phyloP scores from a whole-genome alignment of 176 grass and related monocot genomes.

The Zoysia japonica region DNA sequence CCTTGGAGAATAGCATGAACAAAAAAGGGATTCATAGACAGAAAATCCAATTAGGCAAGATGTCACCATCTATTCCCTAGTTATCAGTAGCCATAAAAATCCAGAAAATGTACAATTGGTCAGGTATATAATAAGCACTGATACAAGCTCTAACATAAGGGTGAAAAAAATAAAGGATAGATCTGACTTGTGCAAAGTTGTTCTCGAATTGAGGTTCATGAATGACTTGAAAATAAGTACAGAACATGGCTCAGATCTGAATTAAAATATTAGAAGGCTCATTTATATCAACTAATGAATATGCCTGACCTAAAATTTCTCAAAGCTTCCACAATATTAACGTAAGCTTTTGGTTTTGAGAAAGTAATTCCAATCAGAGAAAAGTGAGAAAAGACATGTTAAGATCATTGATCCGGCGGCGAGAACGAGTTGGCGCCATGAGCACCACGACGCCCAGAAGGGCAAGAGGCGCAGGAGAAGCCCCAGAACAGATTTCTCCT shows the following conservation, averaged over 20 bases:
- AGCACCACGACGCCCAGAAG: too few species aligned
- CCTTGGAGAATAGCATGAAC: neutral
- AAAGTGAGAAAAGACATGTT: too few species aligned
- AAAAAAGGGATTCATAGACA: neutral
- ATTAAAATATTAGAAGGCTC: neutral
- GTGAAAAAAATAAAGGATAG: neutral
- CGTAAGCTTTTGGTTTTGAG: neutral
- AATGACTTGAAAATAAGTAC: conserved; percentile 2
- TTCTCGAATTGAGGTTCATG: neutral
- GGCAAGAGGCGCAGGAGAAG: too few species aligned
- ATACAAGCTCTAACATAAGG: neutral
- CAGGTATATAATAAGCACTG: neutral
- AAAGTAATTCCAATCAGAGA: neutral
- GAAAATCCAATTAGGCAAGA: neutral
- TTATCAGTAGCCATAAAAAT: neutral
- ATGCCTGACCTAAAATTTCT: neutral
- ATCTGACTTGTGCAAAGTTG: conserved; percentile 19
- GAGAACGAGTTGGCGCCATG: too few species aligned
- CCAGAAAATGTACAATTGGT: neutral
- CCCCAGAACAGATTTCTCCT: too few species aligned
- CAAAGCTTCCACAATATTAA: conserved; percentile 7
- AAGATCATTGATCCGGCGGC: too few species aligned
- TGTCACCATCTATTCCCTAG: neutral
- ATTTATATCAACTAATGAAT: conserved; percentile 2
- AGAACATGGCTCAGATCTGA: neutral